Percentiles rank a stretch among this genome's conserved stretches.
phyloP scores from a whole-genome alignment of 2,329 filamentous ascomycete species.

The Fusarium algeriense region DNA sequence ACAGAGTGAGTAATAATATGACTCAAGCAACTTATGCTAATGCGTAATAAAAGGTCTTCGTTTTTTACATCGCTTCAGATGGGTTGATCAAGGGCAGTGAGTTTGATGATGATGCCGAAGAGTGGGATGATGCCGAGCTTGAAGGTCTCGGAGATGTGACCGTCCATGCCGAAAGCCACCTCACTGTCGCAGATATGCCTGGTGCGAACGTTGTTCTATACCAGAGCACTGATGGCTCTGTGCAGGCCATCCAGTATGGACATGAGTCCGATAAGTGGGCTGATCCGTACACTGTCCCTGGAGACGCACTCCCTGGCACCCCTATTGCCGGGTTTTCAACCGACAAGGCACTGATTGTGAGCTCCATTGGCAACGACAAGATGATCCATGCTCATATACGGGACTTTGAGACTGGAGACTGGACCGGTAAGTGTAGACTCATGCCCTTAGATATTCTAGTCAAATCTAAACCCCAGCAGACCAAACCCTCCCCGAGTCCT shows the following conservation, averaged over 20 bases:
- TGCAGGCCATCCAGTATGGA: not conserved
- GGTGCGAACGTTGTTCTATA: not conserved
- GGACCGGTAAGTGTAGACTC: not conserved
- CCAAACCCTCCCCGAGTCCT: not conserved
- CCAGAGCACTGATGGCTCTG: not conserved
- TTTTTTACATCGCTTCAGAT: not conserved
- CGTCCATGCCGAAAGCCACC: not conserved
- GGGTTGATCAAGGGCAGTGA: not conserved
- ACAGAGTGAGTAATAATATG: not conserved
- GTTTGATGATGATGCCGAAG: not conserved
- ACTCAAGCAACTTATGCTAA: not conserved
- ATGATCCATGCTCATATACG: not conserved
- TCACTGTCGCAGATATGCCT: not conserved
- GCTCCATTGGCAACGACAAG: not conserved
- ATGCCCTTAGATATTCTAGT: accelerated
- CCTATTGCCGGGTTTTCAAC: not conserved
- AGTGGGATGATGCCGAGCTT: not conserved
- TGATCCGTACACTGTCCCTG: not conserved
- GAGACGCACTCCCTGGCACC: not conserved
- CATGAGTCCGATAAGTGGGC: accelerated
- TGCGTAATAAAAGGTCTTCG: not conserved
- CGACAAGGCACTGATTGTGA: not conserved
- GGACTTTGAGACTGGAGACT: not conserved
- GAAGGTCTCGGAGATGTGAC: not conserved
- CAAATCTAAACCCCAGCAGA: not conserved